Evolutionary conservation across 495 filamentous ascomycete species (phyloP), one percentile per base, ranked within the genome.

Genomic region (Tetracladium marchalianum): DNA sequence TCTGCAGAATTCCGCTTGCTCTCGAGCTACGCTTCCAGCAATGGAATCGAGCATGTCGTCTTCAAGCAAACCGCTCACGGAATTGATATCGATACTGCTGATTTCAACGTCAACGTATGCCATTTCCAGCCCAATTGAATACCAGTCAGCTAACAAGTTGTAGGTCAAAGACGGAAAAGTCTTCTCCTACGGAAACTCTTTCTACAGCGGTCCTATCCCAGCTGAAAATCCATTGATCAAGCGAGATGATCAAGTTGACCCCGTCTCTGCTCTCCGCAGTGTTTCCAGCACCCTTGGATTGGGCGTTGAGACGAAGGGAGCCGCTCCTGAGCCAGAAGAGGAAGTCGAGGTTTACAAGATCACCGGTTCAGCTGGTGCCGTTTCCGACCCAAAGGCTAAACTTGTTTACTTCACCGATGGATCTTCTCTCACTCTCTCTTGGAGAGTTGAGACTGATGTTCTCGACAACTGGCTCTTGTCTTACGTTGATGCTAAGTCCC

Each of bases 61-160:
- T 75, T 75, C 59, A 71, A 69, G 48, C 73, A 76, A 58, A 75
- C 71, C 0, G 62, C 59, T 12, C 66, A 75, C 42, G 72, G 65
- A 1, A 43, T 76, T 15, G 72, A 75, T 32, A 71, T 76, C 45
- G 71, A 73, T 55, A 76, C 76, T 58, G 70, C 70, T 1, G 69
- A 74, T 50, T 71, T 73, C 50, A 75, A 77, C 18, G 71, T 76
- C 47, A 77, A 77, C 44, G 67, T 77, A 44, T 56, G 69, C 15
- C 19, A 47, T 22, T 16, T 33, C 7, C 17, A 18, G 27, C 12
- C 24, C 11, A 12, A 24, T 38, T 2, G 24, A 31, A 1, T 12
- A 24, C 7, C 16, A 24, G 15, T 47, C 22, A 34, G n/a, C 56
- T 62, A 31, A 62, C 27, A 22, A 11, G 10, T 9, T n/a, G 63